Evolutionary conservation across 139 green algal species (phyloP).

Genomic region (Spirogloea muscicola): DNA sequence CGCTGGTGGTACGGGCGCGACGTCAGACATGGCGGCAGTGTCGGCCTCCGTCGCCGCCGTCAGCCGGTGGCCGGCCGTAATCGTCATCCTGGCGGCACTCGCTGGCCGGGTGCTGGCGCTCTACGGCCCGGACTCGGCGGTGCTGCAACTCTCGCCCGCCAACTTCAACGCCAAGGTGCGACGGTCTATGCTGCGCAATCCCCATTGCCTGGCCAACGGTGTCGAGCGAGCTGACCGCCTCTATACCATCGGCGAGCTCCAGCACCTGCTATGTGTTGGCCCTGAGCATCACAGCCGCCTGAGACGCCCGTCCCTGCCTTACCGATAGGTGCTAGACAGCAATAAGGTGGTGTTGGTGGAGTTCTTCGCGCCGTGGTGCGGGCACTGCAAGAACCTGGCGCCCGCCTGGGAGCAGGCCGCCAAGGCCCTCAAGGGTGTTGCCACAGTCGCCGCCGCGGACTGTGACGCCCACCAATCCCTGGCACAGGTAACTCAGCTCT

Average conservation of each 20-base stretch:
- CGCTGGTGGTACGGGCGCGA: no score
- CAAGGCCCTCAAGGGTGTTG: conserved; percentile 43
- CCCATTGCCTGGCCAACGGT: background rate
- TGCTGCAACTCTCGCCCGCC: background rate
- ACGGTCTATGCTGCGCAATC: background rate
- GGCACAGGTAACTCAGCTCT: no score
- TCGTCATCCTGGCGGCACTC: background rate
- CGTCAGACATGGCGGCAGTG: no score
- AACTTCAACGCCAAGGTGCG: conserved; percentile 14
- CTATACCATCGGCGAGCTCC: background rate
- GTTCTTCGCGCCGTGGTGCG: conserved; percentile 47
- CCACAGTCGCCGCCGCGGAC: conserved; percentile 34
- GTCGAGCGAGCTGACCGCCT: background rate
- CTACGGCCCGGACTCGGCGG: background rate
- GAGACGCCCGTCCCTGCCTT: no score
- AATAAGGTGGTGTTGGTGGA: conserved; percentile 40
- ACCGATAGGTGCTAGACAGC: conserved; percentile 6
- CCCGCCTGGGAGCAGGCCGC: conserved; percentile 55
- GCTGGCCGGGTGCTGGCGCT: background rate
- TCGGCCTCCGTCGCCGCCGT: no score
- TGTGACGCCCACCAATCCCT: conserved; percentile 43
- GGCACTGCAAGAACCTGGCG: conserved; percentile 38
- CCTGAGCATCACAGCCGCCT: background rate
- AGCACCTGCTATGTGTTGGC: background rate
- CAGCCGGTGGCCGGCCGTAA: background rate